phyloP scores from a whole-genome alignment of 306 rosid species.

The Purshia tridentata region DNA sequence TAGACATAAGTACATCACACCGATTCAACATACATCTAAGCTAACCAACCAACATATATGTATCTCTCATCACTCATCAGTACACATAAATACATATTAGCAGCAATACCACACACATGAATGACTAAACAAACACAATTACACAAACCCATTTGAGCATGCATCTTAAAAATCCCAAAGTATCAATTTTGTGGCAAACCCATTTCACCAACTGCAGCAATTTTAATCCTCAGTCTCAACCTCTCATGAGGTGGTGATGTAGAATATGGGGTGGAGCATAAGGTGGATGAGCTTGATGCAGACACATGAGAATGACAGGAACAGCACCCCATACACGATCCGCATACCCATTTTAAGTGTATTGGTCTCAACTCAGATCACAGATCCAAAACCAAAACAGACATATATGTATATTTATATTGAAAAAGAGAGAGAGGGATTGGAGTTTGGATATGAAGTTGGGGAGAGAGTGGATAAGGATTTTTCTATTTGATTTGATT shows the following conservation, averaged over 20 bases:
- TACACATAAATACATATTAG: too few species aligned
- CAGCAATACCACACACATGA: not conserved
- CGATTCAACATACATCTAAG: too few species aligned
- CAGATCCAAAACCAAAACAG: conserved; percentile 6
- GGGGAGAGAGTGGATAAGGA: conserved; percentile 26
- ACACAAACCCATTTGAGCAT: not conserved
- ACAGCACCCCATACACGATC: conserved; percentile 48
- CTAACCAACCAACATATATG: too few species aligned
- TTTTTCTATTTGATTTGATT: not conserved
- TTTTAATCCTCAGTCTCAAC: not conserved
- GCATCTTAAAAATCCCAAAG: not conserved
- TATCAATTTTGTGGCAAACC: conserved; percentile 16
- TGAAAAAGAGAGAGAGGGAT: conserved; percentile 5
- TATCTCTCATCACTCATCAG: too few species aligned
- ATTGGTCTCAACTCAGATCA: too few species aligned
- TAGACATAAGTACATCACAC: too few species aligned
- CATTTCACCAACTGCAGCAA: conserved; percentile 3
- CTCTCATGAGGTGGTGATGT: conserved; percentile 35
- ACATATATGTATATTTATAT: not conserved
- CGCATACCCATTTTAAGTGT: conserved; percentile 23
- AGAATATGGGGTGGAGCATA: conserved; percentile 44
- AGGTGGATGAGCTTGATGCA: conserved; percentile 51
- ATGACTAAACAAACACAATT: not conserved
- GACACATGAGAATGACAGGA: conserved; percentile 44
- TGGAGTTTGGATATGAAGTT: conserved; percentile 13